Evolutionary conservation across 1,284 basidiomycete species (phyloP).

Genomic region (Naganishia sp.): DNA sequence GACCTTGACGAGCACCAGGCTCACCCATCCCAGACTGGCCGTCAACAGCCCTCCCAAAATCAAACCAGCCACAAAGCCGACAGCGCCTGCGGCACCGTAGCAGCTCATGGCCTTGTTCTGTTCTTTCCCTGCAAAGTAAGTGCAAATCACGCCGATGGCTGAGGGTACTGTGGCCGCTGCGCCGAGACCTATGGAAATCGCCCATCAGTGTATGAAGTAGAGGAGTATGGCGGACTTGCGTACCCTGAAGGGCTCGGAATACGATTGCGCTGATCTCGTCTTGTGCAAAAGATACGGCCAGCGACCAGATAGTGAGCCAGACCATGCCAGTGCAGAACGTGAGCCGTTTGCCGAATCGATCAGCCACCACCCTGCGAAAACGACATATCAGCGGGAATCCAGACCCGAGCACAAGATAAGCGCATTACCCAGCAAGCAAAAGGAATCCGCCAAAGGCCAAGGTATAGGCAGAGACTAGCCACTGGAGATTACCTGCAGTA

Average conservation of each 20-base stretch:
- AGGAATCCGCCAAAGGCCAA: constrained; percentile 48
- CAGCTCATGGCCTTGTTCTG: constrained; percentile 20
- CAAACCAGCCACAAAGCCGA: constrained; percentile 16
- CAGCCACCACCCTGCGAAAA: constrained; percentile 39
- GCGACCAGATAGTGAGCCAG: constrained; percentile 44
- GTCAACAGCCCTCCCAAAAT: constrained; percentile 20
- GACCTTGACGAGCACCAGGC: not conserved
- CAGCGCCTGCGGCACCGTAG: constrained; percentile 20
- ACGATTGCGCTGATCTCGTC: constrained; percentile 43
- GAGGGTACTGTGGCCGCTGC: constrained; percentile 30
- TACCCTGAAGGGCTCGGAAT: constrained; percentile 43
- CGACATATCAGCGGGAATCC: not conserved
- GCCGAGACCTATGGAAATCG: not conserved
- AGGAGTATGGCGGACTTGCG: constrained; percentile 36
- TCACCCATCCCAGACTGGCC: constrained; percentile 25
- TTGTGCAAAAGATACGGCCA: constrained; percentile 45
- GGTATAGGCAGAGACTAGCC: constrained; percentile 48
- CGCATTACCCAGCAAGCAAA: constrained; percentile 43
- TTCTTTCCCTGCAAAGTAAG: constrained; percentile 37
- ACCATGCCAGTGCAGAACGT: constrained; percentile 46
- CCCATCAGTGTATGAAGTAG: not conserved
- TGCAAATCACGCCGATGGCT: constrained; percentile 34
- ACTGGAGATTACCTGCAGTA: constrained; percentile 40
- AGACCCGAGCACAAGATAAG: not conserved
- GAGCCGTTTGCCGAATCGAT: constrained; percentile 45